phyloP scores from a whole-genome alignment of 306 rosid genomes.

The Castanea crenata region DNA sequence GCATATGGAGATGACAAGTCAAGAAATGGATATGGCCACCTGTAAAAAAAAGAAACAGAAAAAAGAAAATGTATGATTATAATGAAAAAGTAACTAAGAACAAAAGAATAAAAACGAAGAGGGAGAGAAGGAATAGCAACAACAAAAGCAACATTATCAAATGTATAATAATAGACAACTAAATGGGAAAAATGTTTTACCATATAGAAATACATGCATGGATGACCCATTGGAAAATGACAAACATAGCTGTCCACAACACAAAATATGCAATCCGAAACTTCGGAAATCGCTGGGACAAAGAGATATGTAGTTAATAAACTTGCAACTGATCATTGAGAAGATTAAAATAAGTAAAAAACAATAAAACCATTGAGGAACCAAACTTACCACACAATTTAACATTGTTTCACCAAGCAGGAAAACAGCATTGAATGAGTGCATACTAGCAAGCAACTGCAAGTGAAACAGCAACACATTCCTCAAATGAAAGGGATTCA shows the following conservation, averaged over 20 bases:
- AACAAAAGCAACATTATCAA: background rate
- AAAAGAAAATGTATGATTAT: too few relatives aligned
- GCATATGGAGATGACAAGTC: constrained; percentile 71
- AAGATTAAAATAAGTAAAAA: background rate
- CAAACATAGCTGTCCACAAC: constrained; percentile 71
- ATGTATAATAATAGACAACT: constrained; percentile 4
- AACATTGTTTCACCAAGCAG: constrained; percentile 75
- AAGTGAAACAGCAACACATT: constrained; percentile 26
- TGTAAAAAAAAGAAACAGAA: constrained; percentile 9
- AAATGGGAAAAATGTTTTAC: constrained; percentile 38
- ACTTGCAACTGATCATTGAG: constrained; percentile 1
- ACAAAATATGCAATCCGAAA: constrained; percentile 81
- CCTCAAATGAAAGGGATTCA: constrained; percentile 7
- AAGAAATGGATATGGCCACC: constrained; percentile 99
- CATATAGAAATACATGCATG: constrained; percentile 54
- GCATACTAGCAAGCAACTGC: constrained; percentile 74
- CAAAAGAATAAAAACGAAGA: background rate
- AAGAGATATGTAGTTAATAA: constrained; percentile 21
- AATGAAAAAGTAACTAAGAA: background rate
- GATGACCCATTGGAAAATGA: constrained; percentile 78
- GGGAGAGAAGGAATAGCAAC: background rate
- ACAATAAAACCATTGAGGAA: background rate
- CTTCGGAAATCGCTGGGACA: constrained; percentile 75
- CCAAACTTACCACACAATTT: constrained; percentile 70
- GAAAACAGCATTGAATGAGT: constrained; percentile 74